Conservation (phyloP, 2,329 filamentous ascomycete genomes). For the Neopestalotiopsis rosae region DNA sequence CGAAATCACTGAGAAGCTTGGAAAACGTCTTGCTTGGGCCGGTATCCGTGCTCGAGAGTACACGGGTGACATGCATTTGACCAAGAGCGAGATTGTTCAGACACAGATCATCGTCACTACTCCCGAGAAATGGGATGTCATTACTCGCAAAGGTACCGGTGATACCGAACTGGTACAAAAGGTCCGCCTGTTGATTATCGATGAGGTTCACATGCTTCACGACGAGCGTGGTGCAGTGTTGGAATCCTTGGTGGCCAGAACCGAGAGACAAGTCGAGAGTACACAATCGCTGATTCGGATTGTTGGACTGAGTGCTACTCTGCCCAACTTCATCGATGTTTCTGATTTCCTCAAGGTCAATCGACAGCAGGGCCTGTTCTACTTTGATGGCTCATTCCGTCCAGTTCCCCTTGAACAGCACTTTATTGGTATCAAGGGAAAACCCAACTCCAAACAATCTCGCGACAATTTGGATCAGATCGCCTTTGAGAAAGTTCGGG, state of each 20-base stretch:
- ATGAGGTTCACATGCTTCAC: constrained; percentile 99
- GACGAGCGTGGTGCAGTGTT: constrained; percentile 96
- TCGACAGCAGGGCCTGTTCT: constrained; percentile 89
- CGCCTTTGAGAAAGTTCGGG: constrained; percentile 91
- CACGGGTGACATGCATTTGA: constrained; percentile 98
- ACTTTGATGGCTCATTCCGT: constrained; percentile 94
- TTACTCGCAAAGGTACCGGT: constrained; percentile 94
- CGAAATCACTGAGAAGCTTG: constrained; percentile 93
- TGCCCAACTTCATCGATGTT: constrained; percentile 96
- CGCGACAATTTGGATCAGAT: constrained; percentile 88
- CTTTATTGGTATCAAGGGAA: constrained; percentile 95
- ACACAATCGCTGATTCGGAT: constrained; percentile 97
- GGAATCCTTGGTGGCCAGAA: constrained; percentile 93
- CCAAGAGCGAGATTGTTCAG: constrained; percentile 92
- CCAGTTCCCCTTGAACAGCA: constrained; percentile 97
- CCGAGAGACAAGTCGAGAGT: constrained; percentile 94
- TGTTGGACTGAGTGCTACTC: constrained; percentile 89
- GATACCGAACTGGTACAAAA: constrained; percentile 98
- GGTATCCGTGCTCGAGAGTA: constrained; percentile 91
- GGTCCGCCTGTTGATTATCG: constrained; percentile 92
- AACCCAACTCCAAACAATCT: constrained; percentile 78
- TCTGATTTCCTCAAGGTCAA: constrained; percentile 98
- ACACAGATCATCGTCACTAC: constrained; percentile 99
- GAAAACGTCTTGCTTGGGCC: constrained; percentile 90
- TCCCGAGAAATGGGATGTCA: constrained; percentile 98